Conservation (phyloP, 2,329 filamentous ascomycete genomes). For the Neophaeococcomyces aloes region DNA sequence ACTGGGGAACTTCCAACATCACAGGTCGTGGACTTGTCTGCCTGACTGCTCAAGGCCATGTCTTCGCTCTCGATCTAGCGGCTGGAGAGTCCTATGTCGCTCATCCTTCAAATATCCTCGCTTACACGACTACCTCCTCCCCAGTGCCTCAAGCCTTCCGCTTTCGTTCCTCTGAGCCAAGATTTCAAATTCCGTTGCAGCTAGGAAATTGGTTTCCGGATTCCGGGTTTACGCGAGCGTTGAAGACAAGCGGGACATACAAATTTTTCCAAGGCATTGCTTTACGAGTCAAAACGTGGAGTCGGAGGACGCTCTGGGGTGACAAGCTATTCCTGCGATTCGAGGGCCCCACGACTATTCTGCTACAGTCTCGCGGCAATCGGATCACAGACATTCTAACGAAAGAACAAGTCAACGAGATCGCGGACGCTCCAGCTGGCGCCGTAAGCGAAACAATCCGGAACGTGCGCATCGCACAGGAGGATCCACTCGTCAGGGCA, state of each 20-base stretch:
- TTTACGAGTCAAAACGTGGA: slow-evolving; percentile 63
- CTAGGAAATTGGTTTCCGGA: slow-evolving; percentile 56
- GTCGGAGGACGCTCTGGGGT: slow-evolving; percentile 79
- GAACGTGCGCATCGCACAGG: slow-evolving; percentile 20
- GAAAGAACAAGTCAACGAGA: slow-evolving; percentile 72
- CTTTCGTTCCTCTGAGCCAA: slow-evolving; percentile 64
- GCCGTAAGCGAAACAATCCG: slow-evolving; percentile 50
- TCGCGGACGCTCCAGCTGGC: slow-evolving; percentile 71
- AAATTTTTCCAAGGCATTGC: slow-evolving; percentile 54
- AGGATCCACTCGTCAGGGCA: slow-evolving; percentile 11
- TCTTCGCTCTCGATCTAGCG: slow-evolving; percentile 73
- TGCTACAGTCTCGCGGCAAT: slow-evolving; percentile 79
- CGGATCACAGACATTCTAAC: slow-evolving; percentile 69
- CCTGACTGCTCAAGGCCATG: slow-evolving; percentile 73
- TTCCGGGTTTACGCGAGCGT: slow-evolving; percentile 59
- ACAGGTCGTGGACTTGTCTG: slow-evolving; percentile 82
- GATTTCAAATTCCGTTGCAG: slow-evolving; percentile 66
- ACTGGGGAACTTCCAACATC: slow-evolving; percentile 85
- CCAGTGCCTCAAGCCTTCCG: slow-evolving; percentile 72
- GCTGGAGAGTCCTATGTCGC: slow-evolving; percentile 83
- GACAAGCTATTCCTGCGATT: slow-evolving; percentile 88
- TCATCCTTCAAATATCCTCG: slow-evolving; percentile 82
- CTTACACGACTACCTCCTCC: slow-evolving; percentile 59
- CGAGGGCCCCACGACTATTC: slow-evolving; percentile 70
- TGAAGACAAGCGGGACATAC: slow-evolving; percentile 64